Base-by-base conservation (phyloP, 805 yeast genomes). In the Blastobotrys terrestris region DNA sequence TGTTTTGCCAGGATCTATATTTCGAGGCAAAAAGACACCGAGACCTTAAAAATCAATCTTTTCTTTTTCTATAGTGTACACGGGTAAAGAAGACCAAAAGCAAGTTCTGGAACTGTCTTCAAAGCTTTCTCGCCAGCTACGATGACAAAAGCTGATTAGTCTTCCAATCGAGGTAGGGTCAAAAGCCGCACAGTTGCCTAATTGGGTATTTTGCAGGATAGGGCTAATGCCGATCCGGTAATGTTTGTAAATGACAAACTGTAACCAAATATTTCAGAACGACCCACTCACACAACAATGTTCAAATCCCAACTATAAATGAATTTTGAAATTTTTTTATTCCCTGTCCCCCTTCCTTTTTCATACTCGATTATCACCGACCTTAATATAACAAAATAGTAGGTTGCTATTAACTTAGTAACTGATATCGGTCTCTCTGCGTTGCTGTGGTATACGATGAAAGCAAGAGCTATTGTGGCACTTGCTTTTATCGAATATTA, bases 381-480 rank as follows among this genome's bases (percentile, higher is more conserved):
- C 31, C 46, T 13, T 21, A n/a, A n/a, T n/a, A n/a, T 21, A 7
- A 44, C 13, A 21, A 44, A 44, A 21, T 8, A 19, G 46, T 44
- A 44, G 22, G 46, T 15, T 14, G 16, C 44, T 20, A 18, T 18
- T n/a, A n/a, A n/a, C n/a, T 15, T 44, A 39, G 44, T 15, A 15
- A 22, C 40, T 20, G 31, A 15, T 31, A 49, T 49, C 52, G 52
- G 52, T 49, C 52, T 49, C 52, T 39, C 35, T 15, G 52, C 52
- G 31, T 43, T 49, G 43, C 42, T 43, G 14, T 49, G 7, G 42
- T 22, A 16, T 49, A 13, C 21, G 20, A 19, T 14, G 20, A 11
- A 14, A 15, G 31, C 43, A 15, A 7, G 44, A 26, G 42, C n/a
- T 26, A 46, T 13, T 43, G 42, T 15, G 22, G 48, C 20, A n/a